These are phyloP conservation scores for Crithidia fasciculata DNA, from an alignment of 208 protist species.

Conservation along the genomic window DNA sequence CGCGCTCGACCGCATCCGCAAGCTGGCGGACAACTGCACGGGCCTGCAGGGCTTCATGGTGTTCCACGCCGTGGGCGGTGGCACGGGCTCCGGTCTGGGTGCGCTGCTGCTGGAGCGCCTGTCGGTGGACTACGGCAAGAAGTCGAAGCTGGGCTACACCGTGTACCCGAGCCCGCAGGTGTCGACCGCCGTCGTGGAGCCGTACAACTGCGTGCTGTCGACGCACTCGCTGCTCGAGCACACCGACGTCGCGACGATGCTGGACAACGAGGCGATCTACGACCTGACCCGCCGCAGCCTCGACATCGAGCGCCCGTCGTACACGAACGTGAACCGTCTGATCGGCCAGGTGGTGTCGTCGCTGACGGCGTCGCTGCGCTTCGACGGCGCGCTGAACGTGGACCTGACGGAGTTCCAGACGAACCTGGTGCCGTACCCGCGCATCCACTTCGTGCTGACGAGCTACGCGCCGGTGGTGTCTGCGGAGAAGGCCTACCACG, in stretches of 20 bases:
- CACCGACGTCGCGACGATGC: constrained; percentile 93
- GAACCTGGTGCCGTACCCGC: too few species aligned
- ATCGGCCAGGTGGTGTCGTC: too few species aligned
- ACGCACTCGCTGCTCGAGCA: constrained; percentile 96
- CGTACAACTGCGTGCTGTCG: constrained; percentile 97
- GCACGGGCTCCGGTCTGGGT: constrained; percentile 98
- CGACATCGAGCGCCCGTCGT: too few species aligned
- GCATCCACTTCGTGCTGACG: too few species aligned
- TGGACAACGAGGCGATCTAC: constrained; percentile 97
- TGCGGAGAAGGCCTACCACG: too few species aligned
- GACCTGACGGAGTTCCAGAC: too few species aligned
- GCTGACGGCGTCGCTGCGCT: too few species aligned
- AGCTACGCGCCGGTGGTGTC: too few species aligned
- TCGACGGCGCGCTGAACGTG: too few species aligned
- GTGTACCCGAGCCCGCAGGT: constrained; percentile 97
- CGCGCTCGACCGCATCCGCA: constrained; percentile 94
- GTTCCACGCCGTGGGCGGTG: constrained; percentile 98
- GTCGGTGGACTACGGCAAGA: constrained; percentile 93
- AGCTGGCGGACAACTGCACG: constrained; percentile 75
- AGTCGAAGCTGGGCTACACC: constrained; percentile 97
- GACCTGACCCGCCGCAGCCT: too few species aligned
- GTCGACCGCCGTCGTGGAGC: constrained; percentile 96
- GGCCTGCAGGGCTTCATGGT: constrained; percentile 99
- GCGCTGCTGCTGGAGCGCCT: constrained; percentile 97
- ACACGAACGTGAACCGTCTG: too few species aligned